Evolutionary conservation across 495 filamentous ascomycete species (phyloP).

Genomic region (Podospora didyma): DNA sequence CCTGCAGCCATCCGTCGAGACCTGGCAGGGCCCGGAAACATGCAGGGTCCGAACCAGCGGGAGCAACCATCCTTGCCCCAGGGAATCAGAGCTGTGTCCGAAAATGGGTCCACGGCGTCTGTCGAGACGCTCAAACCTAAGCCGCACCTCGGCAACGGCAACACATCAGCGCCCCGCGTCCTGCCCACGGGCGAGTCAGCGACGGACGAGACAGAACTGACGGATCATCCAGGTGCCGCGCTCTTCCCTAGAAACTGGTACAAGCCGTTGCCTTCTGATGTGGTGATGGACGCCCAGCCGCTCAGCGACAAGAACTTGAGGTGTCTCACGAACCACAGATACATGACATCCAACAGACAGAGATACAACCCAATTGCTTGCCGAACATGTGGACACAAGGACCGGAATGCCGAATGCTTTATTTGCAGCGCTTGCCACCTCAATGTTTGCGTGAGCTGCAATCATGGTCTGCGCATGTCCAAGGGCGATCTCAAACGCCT

Average conservation of each 20-base stretch:
- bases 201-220: conserved; percentile 14
- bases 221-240: conserved; percentile 26
- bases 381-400: conserved; percentile 24
- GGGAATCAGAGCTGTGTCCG: conserved; percentile 12
- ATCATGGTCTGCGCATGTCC: conserved; percentile 4
- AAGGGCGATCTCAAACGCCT: conserved; percentile 19
- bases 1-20: conserved; percentile 10
- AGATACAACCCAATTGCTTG: conserved; percentile 25
- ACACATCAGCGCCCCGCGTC: not conserved
- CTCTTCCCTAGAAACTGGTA: conserved; percentile 28
- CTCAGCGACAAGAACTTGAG: conserved; percentile 18
- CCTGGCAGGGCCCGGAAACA: not conserved
- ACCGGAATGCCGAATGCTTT: conserved; percentile 19
- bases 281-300: conserved; percentile 22
- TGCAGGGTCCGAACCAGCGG: conserved; percentile 8
- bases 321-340: conserved; percentile 25
- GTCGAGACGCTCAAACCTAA: conserved; percentile 15
- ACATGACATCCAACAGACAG: conserved; percentile 26
- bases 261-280: conserved; percentile 15
- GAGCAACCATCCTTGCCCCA: not conserved
- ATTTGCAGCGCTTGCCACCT: conserved; percentile 29
- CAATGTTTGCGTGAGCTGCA: conserved; percentile 22
- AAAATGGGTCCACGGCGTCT: conserved; percentile 16
- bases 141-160: not conserved
- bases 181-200: not conserved